Evolutionary conservation across 345 rosid species (phyloP), one percentile per base, ranked within the genome.

Genomic region (Luvunga scandens): DNA sequence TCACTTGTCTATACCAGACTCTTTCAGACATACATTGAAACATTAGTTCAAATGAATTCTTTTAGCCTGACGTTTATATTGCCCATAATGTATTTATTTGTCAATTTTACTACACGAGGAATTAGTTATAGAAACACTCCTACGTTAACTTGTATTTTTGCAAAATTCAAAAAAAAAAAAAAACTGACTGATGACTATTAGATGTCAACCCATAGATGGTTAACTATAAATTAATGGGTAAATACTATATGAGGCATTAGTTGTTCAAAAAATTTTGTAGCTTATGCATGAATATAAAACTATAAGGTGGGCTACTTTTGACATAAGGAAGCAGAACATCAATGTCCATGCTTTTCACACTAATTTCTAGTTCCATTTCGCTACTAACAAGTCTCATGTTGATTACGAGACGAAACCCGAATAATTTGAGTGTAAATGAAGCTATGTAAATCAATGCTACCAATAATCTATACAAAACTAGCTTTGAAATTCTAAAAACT

Each of bases 1-100:
- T 56, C 72, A 55, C 66, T 76, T 76, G 79, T 76, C 25, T 42
- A 76, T 66, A 66, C 63, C 24, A 53, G 72, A 50, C 38, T 4
- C 24, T 33, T 31, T 22, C 33, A 31, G 9, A 45, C 45, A 64
- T 24, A 75, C 28, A 28, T 28, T 75, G 70, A 64, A 75, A 48
- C 2, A 27, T 45, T 75, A 62, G 27, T 10, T 42, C 21, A 65
- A 10, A 63, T 42, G 22, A 31, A 33, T 25, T 38, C 12, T 16
- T 64, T 31, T 63, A 1, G 38, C n/a, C 36, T 63, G 4, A 63
- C 5, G 36, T 13, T 64, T 64, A 9, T 2, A 30, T 39, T n/a
- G 31, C 31, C 33, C 25, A 14, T 31, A 64, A 66, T 34, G 38
- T 24, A 10, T 24, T 42, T 42, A 6, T 25, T 42, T 68, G 4